phyloP scores from a whole-genome alignment of 2,329 filamentous ascomycete genomes.

The Cytospora mali region DNA sequence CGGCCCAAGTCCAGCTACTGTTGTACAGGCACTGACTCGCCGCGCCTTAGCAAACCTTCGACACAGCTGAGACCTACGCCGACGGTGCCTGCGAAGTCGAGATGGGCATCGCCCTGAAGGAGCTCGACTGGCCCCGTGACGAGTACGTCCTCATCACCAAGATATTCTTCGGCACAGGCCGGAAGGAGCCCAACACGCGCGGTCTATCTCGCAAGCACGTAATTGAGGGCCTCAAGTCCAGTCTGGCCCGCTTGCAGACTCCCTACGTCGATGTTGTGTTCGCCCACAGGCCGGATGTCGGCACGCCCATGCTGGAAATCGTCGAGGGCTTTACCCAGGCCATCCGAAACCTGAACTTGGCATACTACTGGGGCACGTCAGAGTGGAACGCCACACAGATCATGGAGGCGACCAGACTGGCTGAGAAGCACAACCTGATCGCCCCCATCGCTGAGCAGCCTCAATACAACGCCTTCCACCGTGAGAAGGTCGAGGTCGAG shows the following conservation, averaged over 20 bases:
- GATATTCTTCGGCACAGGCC: conserved; percentile 53
- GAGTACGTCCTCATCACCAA: conserved; percentile 59
- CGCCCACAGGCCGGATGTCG: conserved; percentile 61
- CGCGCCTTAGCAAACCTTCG: conserved; percentile 48
- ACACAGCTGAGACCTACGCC: conserved; percentile 54
- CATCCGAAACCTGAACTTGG: conserved; percentile 57
- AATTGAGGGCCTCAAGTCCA: conserved; percentile 60
- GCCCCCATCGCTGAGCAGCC: conserved; percentile 51
- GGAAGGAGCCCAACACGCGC: conserved; percentile 60
- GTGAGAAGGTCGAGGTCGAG: conserved; percentile 63
- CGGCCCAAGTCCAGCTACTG: no score
- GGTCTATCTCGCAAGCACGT: conserved; percentile 55
- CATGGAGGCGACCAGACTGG: conserved; percentile 57
- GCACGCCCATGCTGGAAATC: conserved; percentile 64
- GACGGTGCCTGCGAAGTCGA: conserved; percentile 52
- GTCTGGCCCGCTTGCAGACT: conserved; percentile 59
- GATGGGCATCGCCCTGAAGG: conserved; percentile 55
- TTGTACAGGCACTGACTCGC: conserved; percentile 22
- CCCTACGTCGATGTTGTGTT: conserved; percentile 70
- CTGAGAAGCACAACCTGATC: conserved; percentile 61
- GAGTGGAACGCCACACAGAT: conserved; percentile 64
- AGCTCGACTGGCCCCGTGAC: conserved; percentile 55
- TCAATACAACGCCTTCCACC: conserved; percentile 64
- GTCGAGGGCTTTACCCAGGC: conserved; percentile 55
- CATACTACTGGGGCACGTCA: conserved; percentile 63